Base-by-base conservation (phyloP, 352 stramenopile genomes). In the Pythium vanterpoolii region DNA sequence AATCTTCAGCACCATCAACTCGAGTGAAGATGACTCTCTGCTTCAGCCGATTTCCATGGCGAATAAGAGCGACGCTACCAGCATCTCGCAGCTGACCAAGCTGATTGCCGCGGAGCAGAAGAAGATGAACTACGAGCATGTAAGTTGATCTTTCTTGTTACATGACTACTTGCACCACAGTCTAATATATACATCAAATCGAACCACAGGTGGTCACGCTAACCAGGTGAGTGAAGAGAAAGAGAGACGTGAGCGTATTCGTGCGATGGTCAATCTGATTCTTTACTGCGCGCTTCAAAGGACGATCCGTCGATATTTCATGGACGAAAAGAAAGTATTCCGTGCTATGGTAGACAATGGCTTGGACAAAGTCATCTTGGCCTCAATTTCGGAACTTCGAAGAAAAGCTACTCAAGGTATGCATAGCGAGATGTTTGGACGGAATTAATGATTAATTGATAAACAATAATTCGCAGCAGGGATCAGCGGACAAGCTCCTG, bases 121-220 rank as follows among this genome's bases (percentile, higher is more conserved):
- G 44, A 73, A 71, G 27, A 13, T 3, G 27, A 55, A 66, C 13
- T 53, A 58, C 19, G 42, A 62, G 5, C 64, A 73, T 53, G 68
- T 72, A 61, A 4, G 21, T 19, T 16, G 21, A 13, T 44, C 2
- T 1, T 5, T 19, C 21, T n/a, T 19, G 24, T 6, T 27, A 7
- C 9, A 34, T 13, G 44, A 50, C 4, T 21, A 23, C 14, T 10
- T 34, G 1, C n/a, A n/a, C n/a, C n/a, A n/a, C n/a, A n/a, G 2
- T 24, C 21, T 7, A 0, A 21, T 50, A 27, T 19, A 44, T 1
- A 55, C 47, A 44, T 1, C 4, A n/a, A 31, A 21, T 55, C 3
- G 6, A 40, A 47, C 14, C 2, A 19, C 16, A 60, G 53, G 53
- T 60, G 21, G 28, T 60, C 7, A 39, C 31, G 11, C 45, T 62